phyloP scores from a whole-genome alignment of 164 flowering plant genomes.

The Kalanchoe fedtschenkoi region DNA sequence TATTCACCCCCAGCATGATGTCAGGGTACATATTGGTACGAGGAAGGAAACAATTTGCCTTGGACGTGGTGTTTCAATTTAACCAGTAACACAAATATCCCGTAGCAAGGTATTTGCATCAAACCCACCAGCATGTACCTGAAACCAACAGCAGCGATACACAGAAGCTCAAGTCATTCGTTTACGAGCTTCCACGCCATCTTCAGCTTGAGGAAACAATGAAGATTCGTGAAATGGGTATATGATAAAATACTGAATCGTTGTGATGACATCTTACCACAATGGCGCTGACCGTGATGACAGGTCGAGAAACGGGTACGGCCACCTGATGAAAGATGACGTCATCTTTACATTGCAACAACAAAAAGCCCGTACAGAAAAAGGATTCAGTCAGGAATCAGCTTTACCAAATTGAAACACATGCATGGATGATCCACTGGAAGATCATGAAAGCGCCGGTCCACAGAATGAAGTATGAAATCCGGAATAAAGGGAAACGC shows the following conservation, averaged over 20 bases:
- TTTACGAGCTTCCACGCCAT: neutral
- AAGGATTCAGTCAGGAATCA: neutral
- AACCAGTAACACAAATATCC: conserved; percentile 22
- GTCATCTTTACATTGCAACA: neutral
- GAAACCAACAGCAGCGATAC: conserved; percentile 7
- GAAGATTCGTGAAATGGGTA: neutral
- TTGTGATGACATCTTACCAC: no score
- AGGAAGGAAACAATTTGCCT: conserved; percentile 23
- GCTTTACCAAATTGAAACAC: conserved; percentile 25
- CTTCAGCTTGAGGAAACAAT: neutral
- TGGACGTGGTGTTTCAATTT: conserved; percentile 18
- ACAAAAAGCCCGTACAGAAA: neutral
- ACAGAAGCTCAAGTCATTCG: neutral
- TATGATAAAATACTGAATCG: no score
- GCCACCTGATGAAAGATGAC: conserved; percentile 36
- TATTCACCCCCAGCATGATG: no score
- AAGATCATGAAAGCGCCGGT: conserved; percentile 34
- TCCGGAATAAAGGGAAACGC: conserved; percentile 39
- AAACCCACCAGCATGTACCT: conserved; percentile 38
- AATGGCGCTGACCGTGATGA: conserved; percentile 42
- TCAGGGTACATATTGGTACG: conserved; percentile 13
- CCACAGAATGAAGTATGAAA: conserved; percentile 36
- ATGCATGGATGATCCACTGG: conserved; percentile 47
- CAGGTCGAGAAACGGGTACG: conserved; percentile 49
- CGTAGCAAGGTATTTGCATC: conserved; percentile 37